Base-by-base conservation (phyloP, 129 eudicot genomes). In the Pittosporum tobira region DNA sequence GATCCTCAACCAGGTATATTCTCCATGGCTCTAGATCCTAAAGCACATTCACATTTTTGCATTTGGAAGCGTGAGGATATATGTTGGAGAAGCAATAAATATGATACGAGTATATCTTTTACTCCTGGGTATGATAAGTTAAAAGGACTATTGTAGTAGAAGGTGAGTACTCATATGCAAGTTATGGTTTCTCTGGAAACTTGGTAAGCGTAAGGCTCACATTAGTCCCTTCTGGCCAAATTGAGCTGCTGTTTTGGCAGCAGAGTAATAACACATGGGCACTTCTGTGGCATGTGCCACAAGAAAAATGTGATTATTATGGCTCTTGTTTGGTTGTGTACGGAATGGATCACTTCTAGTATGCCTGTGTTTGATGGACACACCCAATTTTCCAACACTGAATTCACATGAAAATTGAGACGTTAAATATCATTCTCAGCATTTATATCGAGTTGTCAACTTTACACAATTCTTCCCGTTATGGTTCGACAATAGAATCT, bases 21-120 rank as follows among this genome's bases (percentile, higher is more conserved):
- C 59, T 26, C 59, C 20, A 4, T 29, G 10, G 38, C 7, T 6
- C 13, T 16, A 15, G 59, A 29, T 16, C 37, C 19, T 26, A 15
- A n/a, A n/a, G 40, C 6, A 0, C 40, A 4, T n/a, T n/a, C n/a
- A 10, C 59, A 53, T 9, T 14, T 27, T 14, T 53, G 14, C 40
- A 9, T 53, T 0, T 25, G 37, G 38, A 53, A 53, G 59, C 12
- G 28, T 3, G 18, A 29, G 12, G 19, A 53, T 10, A 20, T 11
- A 8, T 25, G 48, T 34, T 49, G 43, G 21, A 74, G 79, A 74
- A 74, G 74, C 70, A 62, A 56, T 57, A 66, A 67, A 11, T 74
- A 67, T 3, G 57, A 69, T 23, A 23, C 48, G 37, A 34, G 38
- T 16, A 22, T 18, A 2, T 62, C 79, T n/a, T 67, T 4, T 19